Evolutionary conservation across 2,329 filamentous ascomycete species (phyloP), one percentile per base, ranked within the genome.

Genomic region (Fusarium sterilihyphosum): DNA sequence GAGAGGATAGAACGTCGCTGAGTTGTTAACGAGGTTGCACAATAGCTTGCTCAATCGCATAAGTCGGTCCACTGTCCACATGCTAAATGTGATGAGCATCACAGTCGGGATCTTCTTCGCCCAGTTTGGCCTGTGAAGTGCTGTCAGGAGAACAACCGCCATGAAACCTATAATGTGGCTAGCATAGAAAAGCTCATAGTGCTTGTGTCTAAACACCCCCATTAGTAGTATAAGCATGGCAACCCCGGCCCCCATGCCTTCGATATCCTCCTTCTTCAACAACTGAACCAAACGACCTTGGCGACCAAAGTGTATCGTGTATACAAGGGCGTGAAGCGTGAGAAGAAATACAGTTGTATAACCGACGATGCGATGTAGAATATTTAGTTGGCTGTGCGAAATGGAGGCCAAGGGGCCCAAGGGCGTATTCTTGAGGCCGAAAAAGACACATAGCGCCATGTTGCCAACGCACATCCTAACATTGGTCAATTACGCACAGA

Each of bases 381-480:
- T 77, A 50, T 88, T 87, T 14, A 88, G 81, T 33, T 84, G 80
- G 56, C 86, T 85, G 65, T 88, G 85, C 6, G 86, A 57, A 17
- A 53, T 22, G 0, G 49, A 24, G 4, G 61, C 54, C 1, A 73
- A 12, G 6, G 20, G 26, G 85, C 82, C 83, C 11, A 88, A 74
- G 0, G 86, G 86, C 0, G 86, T 88, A 63, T 88, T 88, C 63
- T 86, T 84, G 17, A 89, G 79, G 33, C 87, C 86, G 6, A 87
- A 83, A 26, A 85, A 82, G 10, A 87, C 78, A 16, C 81, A 81
- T 40, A 87, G 73, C 4, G 64, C 64, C 63, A 78, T 78, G 61
- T 88, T 88, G 38, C 77, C 81, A 18, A 84, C 76, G 2, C 83
- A 79, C 77, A 88, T 81, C 87, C 87, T 88, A 35, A 11, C 3